Conservation (phyloP, 768 basidiomycete genomes). For the Macrolepiota albuminosa region DNA sequence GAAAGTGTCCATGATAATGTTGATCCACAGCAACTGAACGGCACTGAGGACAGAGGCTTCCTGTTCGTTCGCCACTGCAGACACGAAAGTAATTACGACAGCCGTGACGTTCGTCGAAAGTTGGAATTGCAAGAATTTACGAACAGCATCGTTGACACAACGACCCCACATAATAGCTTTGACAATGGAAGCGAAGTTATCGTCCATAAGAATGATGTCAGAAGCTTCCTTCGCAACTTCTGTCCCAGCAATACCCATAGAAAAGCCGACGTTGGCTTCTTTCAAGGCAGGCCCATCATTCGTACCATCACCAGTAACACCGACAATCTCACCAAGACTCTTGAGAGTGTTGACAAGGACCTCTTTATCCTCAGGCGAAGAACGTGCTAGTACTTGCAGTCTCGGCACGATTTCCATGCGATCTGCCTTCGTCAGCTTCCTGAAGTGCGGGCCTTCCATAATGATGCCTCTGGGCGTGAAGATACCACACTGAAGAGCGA, state of each 20-base stretch:
- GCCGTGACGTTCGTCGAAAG: conserved; percentile 93
- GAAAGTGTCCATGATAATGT: conserved; percentile 98
- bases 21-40: conserved; percentile 97
- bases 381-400: conserved; percentile 94
- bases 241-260: conserved; percentile 94
- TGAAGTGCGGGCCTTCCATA: conserved; percentile 97
- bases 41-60: conserved; percentile 90
- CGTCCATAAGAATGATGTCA: conserved; percentile 98
- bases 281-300: conserved; percentile 97
- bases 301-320: conserved; percentile 96
- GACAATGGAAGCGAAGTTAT: conserved; percentile 94
- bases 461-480: conserved; percentile 91
- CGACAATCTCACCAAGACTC: conserved; percentile 82
- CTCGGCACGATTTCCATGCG: conserved; percentile 83
- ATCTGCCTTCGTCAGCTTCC: conserved; percentile 65
- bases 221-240: conserved; percentile 99
- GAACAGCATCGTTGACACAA: conserved; percentile 95
- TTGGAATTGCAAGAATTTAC: conserved; percentile 97
- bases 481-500: conserved; percentile 94
- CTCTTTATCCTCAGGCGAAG: conserved; percentile 96
- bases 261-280: conserved; percentile 94
- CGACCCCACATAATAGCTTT: conserved; percentile 99
- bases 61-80: conserved; percentile 72
- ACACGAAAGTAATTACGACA: conserved; percentile 88
- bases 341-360: conserved; percentile 87